Percentiles rank a stretch among this genome's conserved stretches.
Conservation (phyloP, 2,329 filamentous ascomycete species). For the Gaeumannomyces tritici region DNA sequence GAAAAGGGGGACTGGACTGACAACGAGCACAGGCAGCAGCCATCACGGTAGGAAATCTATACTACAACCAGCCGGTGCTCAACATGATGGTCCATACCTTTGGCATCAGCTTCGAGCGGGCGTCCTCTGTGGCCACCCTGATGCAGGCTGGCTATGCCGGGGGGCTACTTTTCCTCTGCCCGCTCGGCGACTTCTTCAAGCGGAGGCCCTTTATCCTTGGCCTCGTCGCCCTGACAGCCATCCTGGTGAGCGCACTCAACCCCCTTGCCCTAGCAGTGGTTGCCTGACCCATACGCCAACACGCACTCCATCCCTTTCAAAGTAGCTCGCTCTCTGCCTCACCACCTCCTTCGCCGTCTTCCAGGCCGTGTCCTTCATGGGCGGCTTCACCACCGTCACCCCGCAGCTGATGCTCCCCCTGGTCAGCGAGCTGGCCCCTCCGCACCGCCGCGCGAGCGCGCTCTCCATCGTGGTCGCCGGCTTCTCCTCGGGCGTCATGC, state of each 20-base stretch:
- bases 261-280: too few species aligned
- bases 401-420: slow-evolving; percentile 73
- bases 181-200: slow-evolving; percentile 60
- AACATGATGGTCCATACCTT: slow-evolving; percentile 68
- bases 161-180: slow-evolving; percentile 65
- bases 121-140: slow-evolving; percentile 60
- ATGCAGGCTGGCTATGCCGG: slow-evolving; percentile 72
- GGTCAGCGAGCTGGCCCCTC: slow-evolving; percentile 67
- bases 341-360: slow-evolving; percentile 58
- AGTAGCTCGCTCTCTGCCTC: slow-evolving; percentile 63
- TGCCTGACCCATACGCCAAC: too few species aligned
- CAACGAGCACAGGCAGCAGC: slow-evolving; percentile 33
- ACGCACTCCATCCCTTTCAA: neutral
- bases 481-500: slow-evolving; percentile 63
- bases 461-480: slow-evolving; percentile 69
- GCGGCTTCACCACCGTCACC: slow-evolving; percentile 70
- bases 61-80: slow-evolving; percentile 69
- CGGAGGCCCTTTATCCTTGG: slow-evolving; percentile 60
- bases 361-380: slow-evolving; percentile 60
- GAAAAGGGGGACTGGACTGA: neutral
- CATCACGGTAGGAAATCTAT: slow-evolving; percentile 71
- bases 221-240: slow-evolving; percentile 59
- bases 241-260: slow-evolving; percentile 38
- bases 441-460: slow-evolving; percentile 55
- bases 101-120: slow-evolving; percentile 56